A percentile compares a stretch with the other conserved stretches of the same genome.
Conservation (phyloP, 106 monocot genomes). For the Phalaenopsis aphrodite region DNA sequence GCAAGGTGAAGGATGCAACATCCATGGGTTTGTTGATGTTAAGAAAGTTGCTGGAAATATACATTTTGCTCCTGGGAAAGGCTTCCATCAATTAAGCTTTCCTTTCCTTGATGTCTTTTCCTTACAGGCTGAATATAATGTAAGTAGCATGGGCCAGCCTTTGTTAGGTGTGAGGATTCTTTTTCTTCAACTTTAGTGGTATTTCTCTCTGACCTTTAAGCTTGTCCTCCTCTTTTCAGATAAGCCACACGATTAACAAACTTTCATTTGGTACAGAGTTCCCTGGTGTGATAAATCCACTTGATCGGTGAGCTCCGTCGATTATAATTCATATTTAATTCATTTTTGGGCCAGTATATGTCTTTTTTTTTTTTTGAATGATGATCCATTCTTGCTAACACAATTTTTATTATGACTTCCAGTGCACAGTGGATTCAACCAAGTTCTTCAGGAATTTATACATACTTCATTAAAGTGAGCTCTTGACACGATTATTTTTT, state of each 20-base stretch:
- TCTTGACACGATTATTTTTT: neutral
- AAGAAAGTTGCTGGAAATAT: conserved; percentile 78
- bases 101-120: conserved; percentile 14
- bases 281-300: conserved; percentile 43
- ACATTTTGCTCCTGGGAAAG: conserved; percentile 67
- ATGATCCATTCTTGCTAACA: neutral
- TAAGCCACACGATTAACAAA: conserved; percentile 33
- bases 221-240: conserved; percentile 7
- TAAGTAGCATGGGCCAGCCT: conserved; percentile 2
- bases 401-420: conserved; percentile 10
- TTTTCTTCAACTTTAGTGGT: neutral
- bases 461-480: conserved; percentile 91
- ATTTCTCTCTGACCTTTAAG: neutral
- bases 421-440: conserved; percentile 73
- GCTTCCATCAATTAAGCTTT: conserved; percentile 30
- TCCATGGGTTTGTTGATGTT: conserved; percentile 69
- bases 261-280: conserved; percentile 27
- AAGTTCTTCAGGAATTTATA: conserved; percentile 57
- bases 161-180: conserved; percentile 1
- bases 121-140: conserved; percentile 19
- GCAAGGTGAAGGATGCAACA: conserved; percentile 74
- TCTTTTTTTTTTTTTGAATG: neutral
- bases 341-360: conserved; percentile 1
- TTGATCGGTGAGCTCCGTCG: conserved; percentile 65
- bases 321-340: neutral